These are phyloP conservation scores for Sclerotiophoma versabilis DNA, from an alignment of 2,329 filamentous ascomycete species.

Conservation along the genomic window DNA sequence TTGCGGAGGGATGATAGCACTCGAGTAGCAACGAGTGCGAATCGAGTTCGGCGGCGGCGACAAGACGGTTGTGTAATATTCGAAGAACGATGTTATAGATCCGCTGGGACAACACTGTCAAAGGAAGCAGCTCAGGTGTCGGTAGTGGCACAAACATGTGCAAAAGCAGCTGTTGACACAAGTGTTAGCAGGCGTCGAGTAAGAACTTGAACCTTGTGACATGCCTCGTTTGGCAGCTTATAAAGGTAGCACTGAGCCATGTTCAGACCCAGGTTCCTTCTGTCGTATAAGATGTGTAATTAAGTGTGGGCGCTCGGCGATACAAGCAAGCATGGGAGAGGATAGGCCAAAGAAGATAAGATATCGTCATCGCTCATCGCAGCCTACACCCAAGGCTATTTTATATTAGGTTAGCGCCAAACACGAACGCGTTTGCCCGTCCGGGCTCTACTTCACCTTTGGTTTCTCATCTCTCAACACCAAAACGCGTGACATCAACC, in stretches of 20 bases:
- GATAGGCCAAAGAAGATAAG: conserved; percentile 36
- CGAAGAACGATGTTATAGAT: conserved; percentile 69
- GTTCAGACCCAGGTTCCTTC: not conserved
- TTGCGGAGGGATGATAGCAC: conserved; percentile 76
- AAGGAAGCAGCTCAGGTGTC: conserved; percentile 56
- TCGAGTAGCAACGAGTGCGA: conserved; percentile 76
- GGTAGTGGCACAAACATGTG: conserved; percentile 52
- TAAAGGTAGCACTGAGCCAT: conserved; percentile 44
- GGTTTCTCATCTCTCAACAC: conserved; percentile 16
- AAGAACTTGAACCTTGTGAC: not conserved
- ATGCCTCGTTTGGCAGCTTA: conserved; percentile 49
- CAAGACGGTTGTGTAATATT: conserved; percentile 69
- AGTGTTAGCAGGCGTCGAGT: conserved; percentile 22
- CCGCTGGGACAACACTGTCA: conserved; percentile 67
- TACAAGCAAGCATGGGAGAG: conserved; percentile 16
- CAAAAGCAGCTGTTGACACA: conserved; percentile 49
- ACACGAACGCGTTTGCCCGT: conserved; percentile 36
- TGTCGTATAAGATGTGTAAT: not conserved
- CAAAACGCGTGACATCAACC: conserved; percentile 4
- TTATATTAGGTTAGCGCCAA: conserved; percentile 24
- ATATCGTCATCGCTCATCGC: conserved; percentile 38
- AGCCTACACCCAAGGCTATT: conserved; percentile 4
- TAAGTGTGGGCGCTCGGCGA: not conserved
- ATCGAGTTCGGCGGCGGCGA: conserved; percentile 63
- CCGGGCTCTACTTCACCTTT: conserved; percentile 29